Conservation (phyloP, 768 basidiomycete species). For the Phlebiopsis gigantea region DNA sequence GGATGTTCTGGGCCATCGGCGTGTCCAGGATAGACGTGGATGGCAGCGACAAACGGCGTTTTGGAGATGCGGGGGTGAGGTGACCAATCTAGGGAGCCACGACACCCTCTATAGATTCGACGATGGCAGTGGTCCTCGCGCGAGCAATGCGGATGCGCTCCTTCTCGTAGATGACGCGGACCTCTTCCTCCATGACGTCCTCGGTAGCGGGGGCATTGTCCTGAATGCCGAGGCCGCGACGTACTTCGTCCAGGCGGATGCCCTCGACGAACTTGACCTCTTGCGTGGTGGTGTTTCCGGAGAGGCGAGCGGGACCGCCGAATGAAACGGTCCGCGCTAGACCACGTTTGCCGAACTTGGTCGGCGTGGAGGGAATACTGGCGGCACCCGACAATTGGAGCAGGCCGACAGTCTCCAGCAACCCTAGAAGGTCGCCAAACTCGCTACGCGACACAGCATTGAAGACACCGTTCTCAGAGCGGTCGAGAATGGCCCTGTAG, state of each 20-base stretch:
- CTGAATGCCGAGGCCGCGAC: slow-evolving; percentile 60
- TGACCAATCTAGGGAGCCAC: background rate
- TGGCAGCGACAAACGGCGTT: too few relatives aligned
- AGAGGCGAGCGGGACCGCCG: slow-evolving; percentile 28
- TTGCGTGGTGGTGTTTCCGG: slow-evolving; percentile 12
- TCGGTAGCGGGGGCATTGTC: slow-evolving; percentile 19
- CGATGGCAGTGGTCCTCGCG: slow-evolving; percentile 29
- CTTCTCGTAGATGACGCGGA: slow-evolving; percentile 47
- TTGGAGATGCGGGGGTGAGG: background rate
- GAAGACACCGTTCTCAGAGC: slow-evolving; percentile 50
- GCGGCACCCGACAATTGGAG: slow-evolving; percentile 37
- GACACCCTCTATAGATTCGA: background rate
- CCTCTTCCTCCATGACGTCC: slow-evolving; percentile 46
- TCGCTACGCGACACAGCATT: slow-evolving; percentile 68
- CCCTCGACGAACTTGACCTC: slow-evolving; percentile 58
- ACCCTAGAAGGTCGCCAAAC: slow-evolving; percentile 63
- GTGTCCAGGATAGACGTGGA: background rate
- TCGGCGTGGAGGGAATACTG: slow-evolving; percentile 30
- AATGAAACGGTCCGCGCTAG: slow-evolving; percentile 60
- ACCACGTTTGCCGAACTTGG: slow-evolving; percentile 44
- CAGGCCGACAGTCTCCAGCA: slow-evolving; percentile 72
- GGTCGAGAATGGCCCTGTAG: slow-evolving; percentile 54
- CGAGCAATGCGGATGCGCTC: slow-evolving; percentile 41
- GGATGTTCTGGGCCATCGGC: background rate
- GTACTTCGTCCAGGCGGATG: slow-evolving; percentile 60